phyloP scores from a whole-genome alignment of 2,329 filamentous ascomycete genomes.

The Hyphodiscus sp. region DNA sequence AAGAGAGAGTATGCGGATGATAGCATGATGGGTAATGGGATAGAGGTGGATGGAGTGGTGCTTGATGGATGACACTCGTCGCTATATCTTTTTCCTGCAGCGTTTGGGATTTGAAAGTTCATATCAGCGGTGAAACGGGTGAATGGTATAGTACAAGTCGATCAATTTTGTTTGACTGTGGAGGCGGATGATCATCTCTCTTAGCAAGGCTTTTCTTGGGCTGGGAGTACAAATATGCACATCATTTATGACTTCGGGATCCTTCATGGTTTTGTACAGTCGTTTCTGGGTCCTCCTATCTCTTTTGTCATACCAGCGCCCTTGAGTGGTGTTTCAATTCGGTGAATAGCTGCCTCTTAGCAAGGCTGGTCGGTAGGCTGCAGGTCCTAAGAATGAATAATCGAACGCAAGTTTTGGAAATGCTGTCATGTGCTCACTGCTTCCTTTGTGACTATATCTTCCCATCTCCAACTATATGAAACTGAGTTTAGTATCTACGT shows the following conservation, averaged over 20 bases:
- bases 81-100: neutral
- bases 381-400: too few species aligned
- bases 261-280: neutral
- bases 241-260: neutral
- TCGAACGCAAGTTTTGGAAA: too few species aligned
- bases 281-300: neutral
- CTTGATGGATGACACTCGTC: conserved; percentile 17
- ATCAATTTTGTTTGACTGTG: neutral
- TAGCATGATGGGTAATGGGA: conserved; percentile 13
- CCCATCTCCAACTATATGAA: too few species aligned
- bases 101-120: neutral
- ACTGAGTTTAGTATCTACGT: too few species aligned
- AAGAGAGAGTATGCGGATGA: conserved; percentile 22
- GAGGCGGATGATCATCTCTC: neutral
- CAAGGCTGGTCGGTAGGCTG: neutral
- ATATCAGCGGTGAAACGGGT: neutral
- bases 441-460: too few species aligned
- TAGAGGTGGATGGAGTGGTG: conserved; percentile 21
- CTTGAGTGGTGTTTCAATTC: neutral
- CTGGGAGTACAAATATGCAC: neutral
- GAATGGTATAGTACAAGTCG: neutral
- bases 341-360: neutral
- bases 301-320: neutral
- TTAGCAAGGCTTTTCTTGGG: neutral
- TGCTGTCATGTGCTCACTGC: too few species aligned